phyloP scores from a whole-genome alignment of 2,329 filamentous ascomycete species.

The Diaporthe sp. region DNA sequence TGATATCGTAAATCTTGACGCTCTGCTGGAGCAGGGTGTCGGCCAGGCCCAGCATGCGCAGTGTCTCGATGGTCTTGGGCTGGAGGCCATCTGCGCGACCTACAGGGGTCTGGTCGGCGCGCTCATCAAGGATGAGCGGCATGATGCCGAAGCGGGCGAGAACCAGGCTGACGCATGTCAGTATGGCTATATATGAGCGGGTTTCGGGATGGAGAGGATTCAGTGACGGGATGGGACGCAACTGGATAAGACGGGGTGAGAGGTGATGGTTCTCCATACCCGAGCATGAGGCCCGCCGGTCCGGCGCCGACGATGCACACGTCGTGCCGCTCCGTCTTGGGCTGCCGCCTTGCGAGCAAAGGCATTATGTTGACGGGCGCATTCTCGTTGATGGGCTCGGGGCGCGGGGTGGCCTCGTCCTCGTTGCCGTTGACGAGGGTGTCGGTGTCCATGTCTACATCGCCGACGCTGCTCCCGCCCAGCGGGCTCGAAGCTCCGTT shows the following conservation, averaged over 20 bases:
- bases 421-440: conserved; percentile 32
- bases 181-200: background rate
- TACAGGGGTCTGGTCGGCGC: conserved; percentile 76
- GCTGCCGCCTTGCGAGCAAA: conserved; percentile 61
- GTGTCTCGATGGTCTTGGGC: conserved; percentile 80
- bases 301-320: conserved; percentile 68
- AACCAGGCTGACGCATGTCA: conserved; percentile 34
- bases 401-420: conserved; percentile 33
- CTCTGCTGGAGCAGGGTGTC: conserved; percentile 73
- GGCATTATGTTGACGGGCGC: conserved; percentile 39
- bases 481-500: conserved; percentile 34
- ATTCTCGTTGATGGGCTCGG: conserved; percentile 39
- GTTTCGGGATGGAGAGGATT: background rate
- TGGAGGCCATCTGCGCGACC: conserved; percentile 79
- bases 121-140: conserved; percentile 76
- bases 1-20: conserved; percentile 77
- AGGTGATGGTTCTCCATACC: conserved; percentile 47
- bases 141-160: conserved; percentile 70
- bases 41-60: conserved; percentile 76
- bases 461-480: conserved; percentile 38
- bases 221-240: background rate
- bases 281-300: conserved; percentile 69
- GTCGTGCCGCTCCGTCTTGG: conserved; percentile 56
- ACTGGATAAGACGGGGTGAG: background rate
- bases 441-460: conserved; percentile 40